These are phyloP conservation scores for Astraeus odoratus DNA, from an alignment of 768 basidiomycete species.

Conservation along the genomic window DNA sequence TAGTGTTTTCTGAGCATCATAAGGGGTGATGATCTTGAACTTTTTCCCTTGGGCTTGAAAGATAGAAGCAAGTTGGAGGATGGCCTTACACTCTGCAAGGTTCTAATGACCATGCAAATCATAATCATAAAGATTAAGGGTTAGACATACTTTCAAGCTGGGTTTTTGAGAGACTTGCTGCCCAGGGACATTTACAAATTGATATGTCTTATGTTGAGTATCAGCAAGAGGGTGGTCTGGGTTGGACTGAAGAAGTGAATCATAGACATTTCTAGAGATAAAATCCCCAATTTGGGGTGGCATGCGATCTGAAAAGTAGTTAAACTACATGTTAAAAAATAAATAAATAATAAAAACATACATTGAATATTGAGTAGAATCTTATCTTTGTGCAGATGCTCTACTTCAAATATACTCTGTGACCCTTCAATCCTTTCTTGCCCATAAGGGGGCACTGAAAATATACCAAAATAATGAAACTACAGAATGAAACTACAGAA, in stretches of 20 bases:
- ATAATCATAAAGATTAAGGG: neutral
- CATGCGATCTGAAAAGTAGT: constrained; percentile 59
- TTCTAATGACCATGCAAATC: constrained; percentile 41
- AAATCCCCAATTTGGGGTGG: constrained; percentile 71
- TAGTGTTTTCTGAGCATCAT: constrained; percentile 60
- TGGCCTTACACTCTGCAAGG: constrained; percentile 44
- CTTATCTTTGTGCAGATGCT: constrained; percentile 43
- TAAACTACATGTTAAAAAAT: constrained; percentile 3
- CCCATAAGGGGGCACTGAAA: constrained; percentile 72
- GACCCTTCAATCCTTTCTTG: constrained; percentile 59
- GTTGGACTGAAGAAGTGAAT: constrained; percentile 49
- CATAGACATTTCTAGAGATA: constrained; percentile 64
- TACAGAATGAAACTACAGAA: constrained; percentile 24
- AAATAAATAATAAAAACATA: constrained; percentile 26
- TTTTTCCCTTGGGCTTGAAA: constrained; percentile 43
- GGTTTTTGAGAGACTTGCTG: constrained; percentile 29
- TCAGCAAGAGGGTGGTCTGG: constrained; percentile 41
- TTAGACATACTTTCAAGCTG: constrained; percentile 33
- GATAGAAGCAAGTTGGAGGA: constrained; percentile 49
- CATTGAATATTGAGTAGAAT: constrained; percentile 72
- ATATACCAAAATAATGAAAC: constrained; percentile 22
- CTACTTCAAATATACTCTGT: constrained; percentile 73
- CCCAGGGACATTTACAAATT: constrained; percentile 54
- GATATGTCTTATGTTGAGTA: constrained; percentile 40
- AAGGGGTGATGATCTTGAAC: constrained; percentile 73